Conservation (phyloP, 768 basidiomycete species). For the Phylloporus sp. region DNA sequence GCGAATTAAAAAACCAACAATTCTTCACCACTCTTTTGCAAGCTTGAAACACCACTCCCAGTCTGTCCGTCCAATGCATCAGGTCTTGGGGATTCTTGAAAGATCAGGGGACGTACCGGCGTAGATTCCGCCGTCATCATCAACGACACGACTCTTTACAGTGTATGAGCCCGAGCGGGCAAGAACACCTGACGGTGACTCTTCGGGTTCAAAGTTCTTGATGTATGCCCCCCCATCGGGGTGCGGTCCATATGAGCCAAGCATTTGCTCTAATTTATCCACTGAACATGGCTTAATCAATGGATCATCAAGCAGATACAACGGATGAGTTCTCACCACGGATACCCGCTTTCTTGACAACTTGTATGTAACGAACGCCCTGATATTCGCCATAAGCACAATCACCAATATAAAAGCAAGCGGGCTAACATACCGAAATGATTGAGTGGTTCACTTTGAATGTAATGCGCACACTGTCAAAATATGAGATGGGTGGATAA, state of each 20-base stretch:
- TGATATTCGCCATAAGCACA: slow-evolving; percentile 31
- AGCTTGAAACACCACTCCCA: slow-evolving; percentile 83
- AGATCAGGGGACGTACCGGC: slow-evolving; percentile 52
- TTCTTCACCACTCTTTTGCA: slow-evolving; percentile 80
- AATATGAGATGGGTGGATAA: slow-evolving; percentile 1
- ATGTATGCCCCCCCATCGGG: slow-evolving; percentile 59
- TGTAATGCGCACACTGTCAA: slow-evolving; percentile 64
- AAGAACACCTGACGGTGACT: slow-evolving; percentile 73
- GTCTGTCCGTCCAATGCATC: slow-evolving; percentile 17
- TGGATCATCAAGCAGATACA: neutral
- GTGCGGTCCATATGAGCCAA: slow-evolving; percentile 86
- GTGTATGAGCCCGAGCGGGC: slow-evolving; percentile 78
- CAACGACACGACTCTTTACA: slow-evolving; percentile 79
- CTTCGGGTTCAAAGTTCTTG: slow-evolving; percentile 75
- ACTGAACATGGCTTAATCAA: slow-evolving; percentile 43
- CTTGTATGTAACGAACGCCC: slow-evolving; percentile 85
- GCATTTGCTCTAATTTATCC: slow-evolving; percentile 91
- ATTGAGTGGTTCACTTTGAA: slow-evolving; percentile 91
- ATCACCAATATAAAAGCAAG: neutral
- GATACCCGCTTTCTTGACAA: slow-evolving; percentile 76
- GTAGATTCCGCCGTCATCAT: slow-evolving; percentile 82
- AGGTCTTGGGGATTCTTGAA: slow-evolving; percentile 1
- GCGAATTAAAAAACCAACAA: slow-evolving; percentile 11
- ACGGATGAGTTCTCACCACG: slow-evolving; percentile 47
- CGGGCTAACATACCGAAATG: slow-evolving; percentile 55